Conservation (phyloP, 768 basidiomycete genomes). For the Antrodiella citrinella region DNA sequence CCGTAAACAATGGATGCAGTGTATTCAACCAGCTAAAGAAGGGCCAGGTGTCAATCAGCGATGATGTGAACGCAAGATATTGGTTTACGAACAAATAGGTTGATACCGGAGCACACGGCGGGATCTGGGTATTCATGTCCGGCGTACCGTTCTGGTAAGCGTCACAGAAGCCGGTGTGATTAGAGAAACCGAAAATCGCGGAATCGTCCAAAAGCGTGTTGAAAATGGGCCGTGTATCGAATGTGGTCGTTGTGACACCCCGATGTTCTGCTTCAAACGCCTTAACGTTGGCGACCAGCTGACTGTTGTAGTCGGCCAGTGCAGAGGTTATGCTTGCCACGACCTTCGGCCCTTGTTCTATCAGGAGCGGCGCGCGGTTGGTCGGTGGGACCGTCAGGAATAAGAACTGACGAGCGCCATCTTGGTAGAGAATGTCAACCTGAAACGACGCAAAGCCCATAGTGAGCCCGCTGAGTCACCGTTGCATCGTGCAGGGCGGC, state of each 20-base stretch:
- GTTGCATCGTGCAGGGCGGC: conserved; percentile 1
- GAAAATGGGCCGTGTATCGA: conserved; percentile 52
- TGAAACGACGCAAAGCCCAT: conserved; percentile 15
- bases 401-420: conserved; percentile 32
- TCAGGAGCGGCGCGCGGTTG: conserved; percentile 31
- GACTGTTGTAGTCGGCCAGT: conserved; percentile 43
- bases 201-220: conserved; percentile 49
- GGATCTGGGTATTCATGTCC: conserved; percentile 41
- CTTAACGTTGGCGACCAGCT: conserved; percentile 30
- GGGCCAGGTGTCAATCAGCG: not conserved
- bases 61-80: not conserved
- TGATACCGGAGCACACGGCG: conserved; percentile 53
- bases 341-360: conserved; percentile 26
- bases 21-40: conserved; percentile 48
- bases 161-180: conserved; percentile 49
- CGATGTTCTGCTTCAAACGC: conserved; percentile 34
- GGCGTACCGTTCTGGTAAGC: conserved; percentile 54
- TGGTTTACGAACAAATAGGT: conserved; percentile 49
- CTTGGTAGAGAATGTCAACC: conserved; percentile 39
- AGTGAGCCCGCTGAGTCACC: not conserved
- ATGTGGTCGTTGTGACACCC: conserved; percentile 31
- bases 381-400: conserved; percentile 32
- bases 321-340: conserved; percentile 23
- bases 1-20: conserved; percentile 54
- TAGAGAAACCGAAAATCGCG: conserved; percentile 45